A percentile compares a stretch with the other conserved stretches of the same genome.
These are phyloP conservation scores for Kluyveromyces sp. DNA, from an alignment of 1,139 yeast genomes.

Conservation along the genomic window DNA sequence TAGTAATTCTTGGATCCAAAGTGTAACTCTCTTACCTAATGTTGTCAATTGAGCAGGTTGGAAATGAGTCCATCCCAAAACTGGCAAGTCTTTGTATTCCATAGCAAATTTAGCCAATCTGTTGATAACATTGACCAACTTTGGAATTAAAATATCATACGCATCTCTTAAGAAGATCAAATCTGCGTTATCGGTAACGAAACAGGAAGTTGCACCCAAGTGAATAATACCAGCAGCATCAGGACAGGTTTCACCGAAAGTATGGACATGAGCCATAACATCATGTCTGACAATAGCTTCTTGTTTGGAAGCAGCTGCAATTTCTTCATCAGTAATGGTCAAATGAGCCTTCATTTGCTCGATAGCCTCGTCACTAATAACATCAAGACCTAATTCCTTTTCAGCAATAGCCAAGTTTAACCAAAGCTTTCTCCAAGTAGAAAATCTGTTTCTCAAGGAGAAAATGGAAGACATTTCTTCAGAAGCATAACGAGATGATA, in stretches of 20 bases:
- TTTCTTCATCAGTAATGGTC: constrained; percentile 85
- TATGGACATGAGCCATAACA: constrained; percentile 98
- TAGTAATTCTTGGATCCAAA: constrained; percentile 94
- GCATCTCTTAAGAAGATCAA: constrained; percentile 94
- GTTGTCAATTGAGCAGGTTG: constrained; percentile 99
- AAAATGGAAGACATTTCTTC: constrained; percentile 92
- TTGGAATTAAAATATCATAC: constrained; percentile 84
- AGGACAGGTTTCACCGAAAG: constrained; percentile 87
- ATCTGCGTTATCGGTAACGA: constrained; percentile 96
- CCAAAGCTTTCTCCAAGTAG: constrained; percentile 99
- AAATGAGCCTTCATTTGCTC: constrained; percentile 74
- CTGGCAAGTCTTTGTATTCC: constrained; percentile 91
- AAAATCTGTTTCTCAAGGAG: constrained; percentile 87
- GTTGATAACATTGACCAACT: constrained; percentile 90
- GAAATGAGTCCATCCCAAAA: constrained; percentile 98
- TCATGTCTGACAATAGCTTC: constrained; percentile 98
- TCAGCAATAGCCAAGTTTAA: constrained; percentile 93
- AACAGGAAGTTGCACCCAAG: constrained; percentile 97
- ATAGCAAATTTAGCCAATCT: constrained; percentile 82
- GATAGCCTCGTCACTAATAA: constrained; percentile 85
- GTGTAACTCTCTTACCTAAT: constrained; percentile 95
- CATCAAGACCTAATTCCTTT: constrained; percentile 75
- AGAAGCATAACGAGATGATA: constrained; percentile 94
- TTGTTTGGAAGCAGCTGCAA: constrained; percentile 79
- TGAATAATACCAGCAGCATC: constrained; percentile 97